Evolutionary conservation across 2,329 filamentous ascomycete species (phyloP), one percentile per base, ranked within the genome.

Genomic region (Claviceps cyperi): DNA sequence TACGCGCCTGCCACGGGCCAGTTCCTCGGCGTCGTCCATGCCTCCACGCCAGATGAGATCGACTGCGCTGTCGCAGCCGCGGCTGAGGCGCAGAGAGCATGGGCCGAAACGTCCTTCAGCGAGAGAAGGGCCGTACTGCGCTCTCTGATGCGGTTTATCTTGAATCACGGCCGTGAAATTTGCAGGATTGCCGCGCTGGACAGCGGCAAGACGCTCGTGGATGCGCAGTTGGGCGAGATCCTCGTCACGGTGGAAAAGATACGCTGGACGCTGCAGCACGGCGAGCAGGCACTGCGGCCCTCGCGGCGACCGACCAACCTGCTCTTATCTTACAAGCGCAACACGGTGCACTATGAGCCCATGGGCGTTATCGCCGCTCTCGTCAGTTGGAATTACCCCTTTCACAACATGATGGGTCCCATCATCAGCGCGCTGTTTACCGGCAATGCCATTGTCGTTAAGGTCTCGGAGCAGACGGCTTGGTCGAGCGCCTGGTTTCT

Each of bases 301-400:
- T 83, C 84, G 55, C 72, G 72, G 46, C 76, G 92, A 49, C 88
- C 90, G 5, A 94, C 89, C 1, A 96, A 94, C 65, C 74, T 95
- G 44, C 76, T 98, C 55, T 94, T 98, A 88, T 79, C 82, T 68
- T 96, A 97, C 69, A 98, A 98, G 75, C 81, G 78, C 64, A 96
- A 96, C 62, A 83, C 82, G 54, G 89, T 98, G 28, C 72, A 78
- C 47, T 98, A 94, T 66, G 90, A 98, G 67, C 91, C 92, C 14
- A 72, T 97, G 19, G 92, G 92, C 15, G 88, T 98, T 37, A 86
- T 98, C 5, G 84, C 88, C 11, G 91, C 92, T 17, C 83, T 91
- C 48, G 88, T 98, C 43, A 92, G 86, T 62, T 98, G 92, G 92
- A 98, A 98, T 71, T 97, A 89, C 64, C 82, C 87, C 43, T 94